Evolutionary conservation across 345 rosid genomes (phyloP).

Genomic region (Syzygium aqueum): DNA sequence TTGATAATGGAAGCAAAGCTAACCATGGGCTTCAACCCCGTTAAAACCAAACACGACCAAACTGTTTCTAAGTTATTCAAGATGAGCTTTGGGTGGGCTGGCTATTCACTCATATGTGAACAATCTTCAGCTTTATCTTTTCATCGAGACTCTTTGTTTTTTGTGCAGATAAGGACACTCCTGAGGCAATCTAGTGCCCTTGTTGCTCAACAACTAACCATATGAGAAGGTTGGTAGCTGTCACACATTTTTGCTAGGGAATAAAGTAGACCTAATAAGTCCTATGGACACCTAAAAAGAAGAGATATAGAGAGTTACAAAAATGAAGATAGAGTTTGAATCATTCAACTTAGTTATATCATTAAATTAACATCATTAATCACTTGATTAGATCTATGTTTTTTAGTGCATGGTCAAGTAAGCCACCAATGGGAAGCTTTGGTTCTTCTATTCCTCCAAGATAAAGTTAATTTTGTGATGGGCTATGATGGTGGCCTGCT

Average conservation of each 20-base stretch:
- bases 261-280: background rate
- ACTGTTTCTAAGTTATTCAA: background rate
- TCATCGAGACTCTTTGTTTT: background rate
- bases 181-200: background rate
- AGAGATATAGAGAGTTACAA: background rate
- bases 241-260: slow-evolving; percentile 1
- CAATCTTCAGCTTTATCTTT: background rate
- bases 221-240: slow-evolving; percentile 16
- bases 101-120: background rate
- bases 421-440: background rate
- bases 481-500: background rate
- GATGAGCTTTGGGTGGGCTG: background rate
- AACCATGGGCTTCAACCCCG: background rate
- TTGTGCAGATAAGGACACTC: background rate
- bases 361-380: background rate
- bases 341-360: background rate
- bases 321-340: background rate
- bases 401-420: background rate
- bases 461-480: background rate
- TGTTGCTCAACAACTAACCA: slow-evolving; percentile 10
- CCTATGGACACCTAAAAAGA: background rate
- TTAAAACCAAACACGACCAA: background rate
- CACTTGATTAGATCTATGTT: background rate
- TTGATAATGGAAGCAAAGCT: background rate
- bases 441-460: background rate